phyloP scores from a whole-genome alignment of 2,329 filamentous ascomycete species.

The Neofusicoccum parvum region DNA sequence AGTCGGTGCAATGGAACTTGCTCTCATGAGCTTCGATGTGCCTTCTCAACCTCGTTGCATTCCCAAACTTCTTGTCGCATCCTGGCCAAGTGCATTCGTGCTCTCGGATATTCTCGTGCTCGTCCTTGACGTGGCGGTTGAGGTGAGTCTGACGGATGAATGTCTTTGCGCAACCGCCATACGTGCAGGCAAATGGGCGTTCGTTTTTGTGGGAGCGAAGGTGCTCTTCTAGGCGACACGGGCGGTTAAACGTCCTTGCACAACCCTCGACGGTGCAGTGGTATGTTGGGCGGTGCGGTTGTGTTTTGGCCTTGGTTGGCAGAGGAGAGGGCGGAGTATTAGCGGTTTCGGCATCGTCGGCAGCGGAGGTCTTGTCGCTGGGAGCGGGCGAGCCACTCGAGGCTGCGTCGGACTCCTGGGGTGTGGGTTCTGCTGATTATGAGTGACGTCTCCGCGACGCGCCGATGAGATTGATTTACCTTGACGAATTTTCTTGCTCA shows the following conservation, averaged over 20 bases:
- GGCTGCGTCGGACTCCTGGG: constrained; percentile 6
- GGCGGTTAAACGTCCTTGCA: constrained; percentile 83
- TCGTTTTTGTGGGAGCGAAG: constrained; percentile 84
- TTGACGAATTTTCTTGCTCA: constrained; percentile 32
- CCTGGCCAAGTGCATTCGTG: constrained; percentile 71
- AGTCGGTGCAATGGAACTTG: constrained; percentile 71
- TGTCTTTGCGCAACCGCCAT: constrained; percentile 73
- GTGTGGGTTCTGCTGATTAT: not conserved
- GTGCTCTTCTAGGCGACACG: constrained; percentile 77
- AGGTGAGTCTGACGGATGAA: constrained; percentile 88
- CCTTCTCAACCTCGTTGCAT: constrained; percentile 73
- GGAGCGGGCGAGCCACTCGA: not conserved
- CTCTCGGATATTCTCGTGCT: constrained; percentile 68
- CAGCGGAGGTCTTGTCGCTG: not conserved
- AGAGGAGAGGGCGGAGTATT: constrained; percentile 28
- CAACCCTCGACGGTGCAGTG: constrained; percentile 75
- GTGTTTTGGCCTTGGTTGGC: not conserved
- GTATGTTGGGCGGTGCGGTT: constrained; percentile 63
- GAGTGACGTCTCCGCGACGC: constrained; percentile 5
- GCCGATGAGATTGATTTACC: constrained; percentile 24
- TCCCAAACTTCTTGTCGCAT: constrained; percentile 81
- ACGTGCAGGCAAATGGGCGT: constrained; percentile 73
- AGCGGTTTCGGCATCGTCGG: constrained; percentile 22
- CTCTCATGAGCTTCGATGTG: constrained; percentile 80
- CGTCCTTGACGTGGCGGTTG: constrained; percentile 79